phyloP scores from a whole-genome alignment of 148 eudicot species.

The Amaranthus palmeri region DNA sequence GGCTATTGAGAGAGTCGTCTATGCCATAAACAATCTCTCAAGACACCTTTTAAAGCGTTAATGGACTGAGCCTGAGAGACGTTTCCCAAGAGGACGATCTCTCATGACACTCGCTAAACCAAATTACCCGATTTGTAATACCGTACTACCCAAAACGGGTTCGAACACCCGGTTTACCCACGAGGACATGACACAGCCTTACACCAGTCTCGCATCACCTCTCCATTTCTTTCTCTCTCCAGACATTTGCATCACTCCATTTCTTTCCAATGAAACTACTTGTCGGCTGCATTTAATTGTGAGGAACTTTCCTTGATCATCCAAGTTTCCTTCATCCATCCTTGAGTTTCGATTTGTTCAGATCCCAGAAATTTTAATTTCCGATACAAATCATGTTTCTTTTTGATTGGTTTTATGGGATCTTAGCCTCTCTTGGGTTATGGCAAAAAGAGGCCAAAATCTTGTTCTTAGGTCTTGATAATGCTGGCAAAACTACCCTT shows the following conservation, averaged over 20 bases:
- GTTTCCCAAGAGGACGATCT: too few species aligned
- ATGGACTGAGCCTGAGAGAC: too few species aligned
- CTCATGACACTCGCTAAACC: too few species aligned
- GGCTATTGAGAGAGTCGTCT: too few species aligned
- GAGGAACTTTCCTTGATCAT: background rate
- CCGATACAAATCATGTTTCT: slow-evolving; percentile 35
- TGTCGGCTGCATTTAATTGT: slow-evolving; percentile 6
- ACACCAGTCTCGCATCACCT: background rate
- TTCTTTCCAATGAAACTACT: background rate
- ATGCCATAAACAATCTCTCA: too few species aligned
- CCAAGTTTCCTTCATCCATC: background rate
- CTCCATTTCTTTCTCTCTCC: slow-evolving; percentile 2
- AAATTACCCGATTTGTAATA: too few species aligned
- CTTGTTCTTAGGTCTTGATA: slow-evolving; percentile 69
- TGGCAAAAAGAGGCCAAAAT: slow-evolving; percentile 81
- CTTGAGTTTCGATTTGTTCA: background rate
- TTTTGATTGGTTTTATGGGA: slow-evolving; percentile 66
- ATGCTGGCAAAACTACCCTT: slow-evolving; percentile 72
- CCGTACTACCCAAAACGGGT: too few species aligned
- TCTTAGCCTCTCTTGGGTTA: slow-evolving; percentile 58
- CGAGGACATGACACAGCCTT: background rate
- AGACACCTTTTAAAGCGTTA: too few species aligned
- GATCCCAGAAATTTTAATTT: background rate
- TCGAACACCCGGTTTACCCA: too few species aligned
- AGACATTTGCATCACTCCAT: background rate